Evolutionary conservation across 257 asterid genomes (phyloP), one percentile per base, ranked within the genome.

Genomic region (Solanum verrucosum): DNA sequence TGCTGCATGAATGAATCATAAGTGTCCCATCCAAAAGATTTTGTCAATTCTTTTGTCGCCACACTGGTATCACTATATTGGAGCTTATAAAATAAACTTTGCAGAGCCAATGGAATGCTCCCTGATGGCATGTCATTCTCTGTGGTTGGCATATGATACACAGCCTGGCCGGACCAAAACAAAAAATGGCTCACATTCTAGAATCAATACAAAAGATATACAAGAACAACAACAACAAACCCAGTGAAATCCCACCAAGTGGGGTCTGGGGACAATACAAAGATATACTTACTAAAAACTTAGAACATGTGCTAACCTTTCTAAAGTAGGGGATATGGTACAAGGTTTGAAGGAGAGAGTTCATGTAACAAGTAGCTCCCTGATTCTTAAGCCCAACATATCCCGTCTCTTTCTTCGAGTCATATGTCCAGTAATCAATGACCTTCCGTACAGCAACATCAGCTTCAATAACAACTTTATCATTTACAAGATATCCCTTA

Each of bases 1-100:
- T 97, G 99, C 91, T 97, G 99, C 99, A 96, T 90, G 88, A 97
- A 97, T 84, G 99, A 97, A 92, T 97, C 99, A 88, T 94, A 94
- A 3, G 99, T 96, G 91, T 96, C 99, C 99, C 99, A 96, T 90
- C 99, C 99, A 94, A 97, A 97, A 49, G 99, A 97, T 90, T 96
- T 96, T 33, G 99, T 97, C 95, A 96, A 91, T 90, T 96, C 99
- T 90, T 97, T 97, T 33, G 99, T 97, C 86, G 98, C 97, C 83
- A 97, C 99, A 90, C 99, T 96, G 35, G 98, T 94, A 89, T 95
- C 99, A 71, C 94, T 93, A 87, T 97, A 96, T 67, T 97, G 99
- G 89, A 97, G 99, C 92, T 96, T 97, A 92, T 97, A 97, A 92
- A 97, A 97, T 91, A 97, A 93, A 92, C 99, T 95, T 90, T 97